Conservation (phyloP, 495 filamentous ascomycete species). For the Penicillium desertorum region DNA sequence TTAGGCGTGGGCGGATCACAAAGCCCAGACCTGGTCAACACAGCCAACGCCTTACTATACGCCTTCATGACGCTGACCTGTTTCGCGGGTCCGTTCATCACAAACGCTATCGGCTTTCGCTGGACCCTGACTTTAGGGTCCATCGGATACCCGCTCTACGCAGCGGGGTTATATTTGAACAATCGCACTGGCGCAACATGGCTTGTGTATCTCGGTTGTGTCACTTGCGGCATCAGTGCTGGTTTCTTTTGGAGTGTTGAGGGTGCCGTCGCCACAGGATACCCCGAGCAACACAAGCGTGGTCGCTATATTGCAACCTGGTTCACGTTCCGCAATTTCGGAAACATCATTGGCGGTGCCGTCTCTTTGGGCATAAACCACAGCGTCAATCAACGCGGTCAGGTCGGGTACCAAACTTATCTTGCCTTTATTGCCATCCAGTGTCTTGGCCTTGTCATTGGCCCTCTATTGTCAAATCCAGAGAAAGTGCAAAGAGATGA, state of each 20-base stretch:
- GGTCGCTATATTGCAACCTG: slow-evolving; percentile 57
- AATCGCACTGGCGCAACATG: slow-evolving; percentile 55
- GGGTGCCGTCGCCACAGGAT: slow-evolving; percentile 54
- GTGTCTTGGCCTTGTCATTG: slow-evolving; percentile 48
- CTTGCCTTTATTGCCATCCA: slow-evolving; percentile 54
- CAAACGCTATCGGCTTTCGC: slow-evolving; percentile 45
- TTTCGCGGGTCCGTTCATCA: slow-evolving; percentile 21
- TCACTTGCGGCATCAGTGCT: slow-evolving; percentile 53
- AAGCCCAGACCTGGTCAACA: slow-evolving; percentile 55
- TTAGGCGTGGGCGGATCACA: slow-evolving; percentile 56
- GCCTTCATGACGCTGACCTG: slow-evolving; percentile 27
- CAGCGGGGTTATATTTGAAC: slow-evolving; percentile 55
- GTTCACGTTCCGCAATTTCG: slow-evolving; percentile 55
- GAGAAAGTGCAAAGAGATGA: slow-evolving; percentile 54
- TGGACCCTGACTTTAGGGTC: slow-evolving; percentile 53
- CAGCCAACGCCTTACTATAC: slow-evolving; percentile 53
- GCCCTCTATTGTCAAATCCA: slow-evolving; percentile 50
- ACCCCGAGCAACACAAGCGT: slow-evolving; percentile 51
- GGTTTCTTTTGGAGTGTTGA: slow-evolving; percentile 56
- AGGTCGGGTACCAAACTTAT: slow-evolving; percentile 53
- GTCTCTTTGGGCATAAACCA: slow-evolving; percentile 56
- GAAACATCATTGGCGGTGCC: slow-evolving; percentile 54
- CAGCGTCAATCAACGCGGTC: slow-evolving; percentile 43
- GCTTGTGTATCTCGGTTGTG: slow-evolving; percentile 55
- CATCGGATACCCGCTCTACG: slow-evolving; percentile 55